Evolutionary conservation across 2,329 filamentous ascomycete species (phyloP).

Genomic region (Podosphaera aphanis): DNA sequence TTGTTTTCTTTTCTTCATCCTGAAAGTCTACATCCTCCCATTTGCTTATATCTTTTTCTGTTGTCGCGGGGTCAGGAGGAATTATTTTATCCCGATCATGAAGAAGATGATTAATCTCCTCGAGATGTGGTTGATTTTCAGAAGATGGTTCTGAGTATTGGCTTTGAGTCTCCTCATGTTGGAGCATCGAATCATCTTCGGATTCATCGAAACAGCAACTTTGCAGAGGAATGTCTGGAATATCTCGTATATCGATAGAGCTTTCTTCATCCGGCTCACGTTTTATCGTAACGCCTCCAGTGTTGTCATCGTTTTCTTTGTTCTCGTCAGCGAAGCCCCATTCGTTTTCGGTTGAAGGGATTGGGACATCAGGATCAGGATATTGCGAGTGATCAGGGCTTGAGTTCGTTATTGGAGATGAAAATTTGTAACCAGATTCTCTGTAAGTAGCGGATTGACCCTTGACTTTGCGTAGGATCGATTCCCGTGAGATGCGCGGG

Average conservation of each 20-base stretch:
- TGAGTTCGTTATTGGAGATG: conserved; percentile 34
- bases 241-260: conserved; percentile 40
- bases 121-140: conserved; percentile 4
- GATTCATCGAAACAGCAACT: conserved; percentile 21
- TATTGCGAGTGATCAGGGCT: conserved; percentile 33
- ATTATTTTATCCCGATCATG: background rate
- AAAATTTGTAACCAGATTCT: conserved; percentile 40
- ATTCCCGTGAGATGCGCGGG: conserved; percentile 72
- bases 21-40: background rate
- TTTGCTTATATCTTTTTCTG: background rate
- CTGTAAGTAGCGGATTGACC: conserved; percentile 28
- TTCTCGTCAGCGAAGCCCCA: conserved; percentile 17
- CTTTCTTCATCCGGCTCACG: conserved; percentile 37
- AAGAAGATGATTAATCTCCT: background rate
- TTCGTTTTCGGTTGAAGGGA: conserved; percentile 51
- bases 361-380: conserved; percentile 70
- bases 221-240: conserved; percentile 30
- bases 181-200: conserved; percentile 3
- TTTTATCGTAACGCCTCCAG: conserved; percentile 36
- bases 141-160: conserved; percentile 26
- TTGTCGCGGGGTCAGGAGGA: background rate
- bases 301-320: conserved; percentile 33
- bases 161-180: conserved; percentile 16
- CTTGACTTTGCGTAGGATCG: conserved; percentile 73
- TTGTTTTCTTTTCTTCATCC: background rate